phyloP scores from a whole-genome alignment of 2,329 filamentous ascomycete species.

The Chrysoporthe austroafricana region DNA sequence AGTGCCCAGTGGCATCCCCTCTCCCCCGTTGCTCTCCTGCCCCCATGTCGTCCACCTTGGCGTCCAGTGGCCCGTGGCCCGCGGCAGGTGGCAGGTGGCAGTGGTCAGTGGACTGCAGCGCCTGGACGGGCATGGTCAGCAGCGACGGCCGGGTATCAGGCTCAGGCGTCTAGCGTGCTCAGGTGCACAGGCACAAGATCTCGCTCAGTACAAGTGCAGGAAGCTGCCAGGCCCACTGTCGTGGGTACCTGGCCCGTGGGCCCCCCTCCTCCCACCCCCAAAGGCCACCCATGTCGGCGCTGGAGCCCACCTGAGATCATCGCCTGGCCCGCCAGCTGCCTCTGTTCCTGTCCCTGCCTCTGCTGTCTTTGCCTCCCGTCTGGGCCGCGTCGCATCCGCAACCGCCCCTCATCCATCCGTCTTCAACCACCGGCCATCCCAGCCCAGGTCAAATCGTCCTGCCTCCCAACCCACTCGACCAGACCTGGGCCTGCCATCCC shows the following conservation, averaged over 20 bases:
- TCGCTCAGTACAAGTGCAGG: neutral
- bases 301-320: conserved; percentile 3
- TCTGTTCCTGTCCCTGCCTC: neutral
- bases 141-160: neutral
- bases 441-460: neutral
- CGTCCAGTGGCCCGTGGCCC: neutral
- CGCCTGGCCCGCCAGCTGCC: neutral
- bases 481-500: neutral
- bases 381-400: conserved; percentile 3
- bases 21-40: neutral
- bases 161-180: neutral
- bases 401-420: conserved; percentile 3
- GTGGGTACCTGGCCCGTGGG: neutral
- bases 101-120: neutral
- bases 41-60: too few species aligned
- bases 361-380: neutral
- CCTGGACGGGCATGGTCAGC: neutral
- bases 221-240: neutral
- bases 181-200: neutral
- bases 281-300: neutral
- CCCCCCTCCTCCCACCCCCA: too few species aligned
- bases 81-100: neutral
- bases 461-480: neutral
- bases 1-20: neutral
- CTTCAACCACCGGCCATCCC: neutral